Evolutionary conservation across 1,284 basidiomycete species (phyloP).

Genomic region (Papiliotrema flavescens): DNA sequence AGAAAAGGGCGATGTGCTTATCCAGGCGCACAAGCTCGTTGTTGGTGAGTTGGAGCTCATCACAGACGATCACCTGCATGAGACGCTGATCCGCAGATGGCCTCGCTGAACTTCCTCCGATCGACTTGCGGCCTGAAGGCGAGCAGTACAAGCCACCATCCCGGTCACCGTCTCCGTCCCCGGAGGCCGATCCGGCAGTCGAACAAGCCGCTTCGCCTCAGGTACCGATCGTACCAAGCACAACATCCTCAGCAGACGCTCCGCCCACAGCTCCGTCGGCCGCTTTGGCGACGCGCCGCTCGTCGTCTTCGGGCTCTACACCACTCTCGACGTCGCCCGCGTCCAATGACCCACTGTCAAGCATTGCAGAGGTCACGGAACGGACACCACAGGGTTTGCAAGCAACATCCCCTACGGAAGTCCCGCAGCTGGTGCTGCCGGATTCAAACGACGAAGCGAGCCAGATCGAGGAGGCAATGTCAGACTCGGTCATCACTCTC

Average conservation of each 20-base stretch:
- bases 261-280: not conserved
- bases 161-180: not conserved
- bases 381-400: conserved; percentile 7
- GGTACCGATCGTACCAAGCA: not conserved
- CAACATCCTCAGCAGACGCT: no score
- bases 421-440: conserved; percentile 4
- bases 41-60: conserved; percentile 47
- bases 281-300: not conserved
- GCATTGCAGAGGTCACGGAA: conserved; percentile 2
- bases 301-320: not conserved
- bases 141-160: conserved; percentile 38
- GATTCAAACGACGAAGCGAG: conserved; percentile 6
- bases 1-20: conserved; percentile 74
- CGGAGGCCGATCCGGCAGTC: not conserved
- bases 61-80: not conserved
- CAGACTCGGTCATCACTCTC: conserved; percentile 28
- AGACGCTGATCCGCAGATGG: conserved; percentile 25
- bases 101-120: conserved; percentile 38
- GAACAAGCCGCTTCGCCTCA: not conserved
- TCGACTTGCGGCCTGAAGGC: conserved; percentile 47
- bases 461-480: conserved; percentile 34
- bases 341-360: not conserved
- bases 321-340: conserved; percentile 2
- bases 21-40: conserved; percentile 75
- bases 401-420: not conserved